phyloP scores from a whole-genome alignment of 2,329 filamentous ascomycete species.

The Clarireedia sp. region DNA sequence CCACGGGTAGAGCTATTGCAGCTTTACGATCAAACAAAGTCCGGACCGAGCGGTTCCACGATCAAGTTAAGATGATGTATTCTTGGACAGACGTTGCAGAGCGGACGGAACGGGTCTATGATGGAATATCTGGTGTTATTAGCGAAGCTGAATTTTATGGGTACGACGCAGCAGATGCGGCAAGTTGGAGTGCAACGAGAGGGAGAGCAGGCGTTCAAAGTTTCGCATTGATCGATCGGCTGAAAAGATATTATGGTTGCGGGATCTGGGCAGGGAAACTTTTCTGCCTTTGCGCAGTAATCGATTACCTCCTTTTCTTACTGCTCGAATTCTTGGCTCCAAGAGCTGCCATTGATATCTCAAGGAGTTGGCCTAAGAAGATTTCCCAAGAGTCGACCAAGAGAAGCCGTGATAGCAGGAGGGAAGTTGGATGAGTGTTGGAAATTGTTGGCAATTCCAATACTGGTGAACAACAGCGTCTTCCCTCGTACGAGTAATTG shows the following conservation, averaged over 20 bases:
- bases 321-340: constrained; percentile 84
- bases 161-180: constrained; percentile 56
- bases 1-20: constrained; percentile 82
- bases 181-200: constrained; percentile 60
- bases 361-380: constrained; percentile 87
- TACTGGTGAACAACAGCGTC: not conserved
- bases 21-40: constrained; percentile 79
- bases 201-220: constrained; percentile 66
- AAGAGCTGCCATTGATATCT: constrained; percentile 77
- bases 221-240: constrained; percentile 85
- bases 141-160: constrained; percentile 84
- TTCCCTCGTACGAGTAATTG: not conserved
- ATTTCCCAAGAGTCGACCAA: constrained; percentile 1
- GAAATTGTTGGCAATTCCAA: not conserved
- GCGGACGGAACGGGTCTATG: constrained; percentile 90
- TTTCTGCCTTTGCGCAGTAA: constrained; percentile 87
- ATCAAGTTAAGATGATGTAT: constrained; percentile 97
- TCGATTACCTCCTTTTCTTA: constrained; percentile 88
- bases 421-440: not conserved
- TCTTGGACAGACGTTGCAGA: constrained; percentile 94
- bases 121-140: constrained; percentile 82
- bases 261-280: constrained; percentile 98
- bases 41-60: constrained; percentile 88
- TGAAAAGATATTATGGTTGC: constrained; percentile 96
- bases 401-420: constrained; percentile 1